A percentile compares a stretch with the other conserved stretches of the same genome.
Conservation (phyloP, 2,329 filamentous ascomycete species). For the Neonectria ditissima region DNA sequence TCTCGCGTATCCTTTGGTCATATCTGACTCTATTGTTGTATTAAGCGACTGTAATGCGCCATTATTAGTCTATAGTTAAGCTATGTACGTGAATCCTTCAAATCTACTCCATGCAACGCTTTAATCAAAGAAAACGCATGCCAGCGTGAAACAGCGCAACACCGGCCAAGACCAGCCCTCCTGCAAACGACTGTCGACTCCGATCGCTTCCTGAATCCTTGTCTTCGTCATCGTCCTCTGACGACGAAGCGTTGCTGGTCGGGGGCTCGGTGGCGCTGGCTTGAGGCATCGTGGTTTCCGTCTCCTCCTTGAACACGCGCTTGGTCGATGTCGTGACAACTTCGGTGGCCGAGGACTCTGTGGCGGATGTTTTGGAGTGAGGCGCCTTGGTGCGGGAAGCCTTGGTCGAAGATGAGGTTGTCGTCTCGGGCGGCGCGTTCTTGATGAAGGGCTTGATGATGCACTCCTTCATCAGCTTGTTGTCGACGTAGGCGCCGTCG, state of each 20-base stretch:
- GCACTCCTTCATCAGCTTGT: conserved; percentile 57
- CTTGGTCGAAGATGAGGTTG: conserved; percentile 9
- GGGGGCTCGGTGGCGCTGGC: background rate
- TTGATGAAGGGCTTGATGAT: conserved; percentile 53
- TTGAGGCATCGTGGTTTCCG: background rate
- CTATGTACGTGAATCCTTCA: conserved; percentile 1
- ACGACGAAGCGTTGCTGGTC: conserved; percentile 8
- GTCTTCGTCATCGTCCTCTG: conserved; percentile 3
- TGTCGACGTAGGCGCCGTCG: conserved; percentile 49
- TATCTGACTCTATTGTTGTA: background rate
- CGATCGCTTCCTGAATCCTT: conserved; percentile 15
- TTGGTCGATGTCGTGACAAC: conserved; percentile 24
- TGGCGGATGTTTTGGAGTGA: background rate
- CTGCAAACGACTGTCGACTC: background rate
- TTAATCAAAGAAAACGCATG: background rate
- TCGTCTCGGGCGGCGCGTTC: conserved; percentile 21
- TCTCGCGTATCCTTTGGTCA: background rate
- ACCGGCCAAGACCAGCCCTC: conserved; percentile 12
- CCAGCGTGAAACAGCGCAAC: conserved; percentile 9
- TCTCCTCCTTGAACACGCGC: conserved; percentile 30
- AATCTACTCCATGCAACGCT: background rate
- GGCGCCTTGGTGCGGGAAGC: conserved; percentile 14
- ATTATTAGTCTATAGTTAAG: conserved; percentile 1
- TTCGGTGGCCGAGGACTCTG: background rate
- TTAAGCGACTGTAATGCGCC: background rate